A percentile compares a stretch with the other conserved stretches of the same genome.
Conservation (phyloP, 805 yeast genomes). For the Starmera caribaea region DNA sequence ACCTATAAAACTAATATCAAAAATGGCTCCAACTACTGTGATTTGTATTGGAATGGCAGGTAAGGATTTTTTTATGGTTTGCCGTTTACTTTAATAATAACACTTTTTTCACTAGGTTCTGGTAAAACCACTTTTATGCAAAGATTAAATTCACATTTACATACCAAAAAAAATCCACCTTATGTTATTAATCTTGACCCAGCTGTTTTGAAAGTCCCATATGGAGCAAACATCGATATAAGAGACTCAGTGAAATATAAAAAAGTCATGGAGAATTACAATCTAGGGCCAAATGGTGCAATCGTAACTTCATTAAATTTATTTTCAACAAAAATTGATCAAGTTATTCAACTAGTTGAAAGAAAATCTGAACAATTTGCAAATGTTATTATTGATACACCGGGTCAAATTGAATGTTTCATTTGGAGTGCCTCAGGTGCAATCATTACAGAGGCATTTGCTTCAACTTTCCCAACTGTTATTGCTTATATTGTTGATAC, state of each 20-base stretch:
- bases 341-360: slow-evolving; percentile 78
- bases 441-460: slow-evolving; percentile 93
- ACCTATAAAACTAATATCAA: background rate
- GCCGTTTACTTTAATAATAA: too few relatives aligned
- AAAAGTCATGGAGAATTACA: slow-evolving; percentile 93
- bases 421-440: slow-evolving; percentile 98
- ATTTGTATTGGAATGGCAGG: slow-evolving; percentile 62
- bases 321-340: slow-evolving; percentile 93
- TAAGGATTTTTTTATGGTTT: slow-evolving; percentile 2
- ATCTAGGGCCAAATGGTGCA: slow-evolving; percentile 96
- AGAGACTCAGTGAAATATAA: slow-evolving; percentile 93
- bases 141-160: slow-evolving; percentile 81
- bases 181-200: slow-evolving; percentile 94
- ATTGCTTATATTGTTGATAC: slow-evolving; percentile 95
- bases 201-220: slow-evolving; percentile 90
- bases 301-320: slow-evolving; percentile 90
- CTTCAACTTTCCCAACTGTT: slow-evolving; percentile 91
- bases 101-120: slow-evolving; percentile 28
- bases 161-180: slow-evolving; percentile 62
- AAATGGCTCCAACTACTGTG: slow-evolving; percentile 30
- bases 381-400: slow-evolving; percentile 88
- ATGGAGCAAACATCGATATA: slow-evolving; percentile 88
- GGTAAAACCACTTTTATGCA: slow-evolving; percentile 99
- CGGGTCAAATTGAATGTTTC: slow-evolving; percentile 98
- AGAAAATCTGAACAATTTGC: slow-evolving; percentile 48